Percentiles rank a stretch among this genome's conserved stretches.
Conservation (phyloP, 176 grass and related monocot species). For the sorghum (Sorghum bicolor) region Sorghum_bicolor_NCBIv3 NC_012879.2:60030001-60030500, state of each 20-base stretch:
- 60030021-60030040: no score
- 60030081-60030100: no score
- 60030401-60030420: conserved; percentile 35
- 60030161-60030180: no score
- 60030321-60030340: conserved; percentile 22
- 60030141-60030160: no score
- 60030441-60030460: neutral
- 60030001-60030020: no score
- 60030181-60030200: no score
- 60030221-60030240: neutral
- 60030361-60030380: neutral
- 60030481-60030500: neutral
- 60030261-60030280: neutral
- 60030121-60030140: no score
- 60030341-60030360: conserved; percentile 44
- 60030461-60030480: neutral
- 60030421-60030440: neutral
- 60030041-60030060: no score
- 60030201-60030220: neutral
- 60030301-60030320: neutral
- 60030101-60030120: no score
- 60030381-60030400: conserved; percentile 34
- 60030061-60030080: no score
- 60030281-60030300: neutral
- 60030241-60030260: neutral